Evolutionary conservation across 179 eudicot species (phyloP).

Genomic region (Patellifolia procumbens): DNA sequence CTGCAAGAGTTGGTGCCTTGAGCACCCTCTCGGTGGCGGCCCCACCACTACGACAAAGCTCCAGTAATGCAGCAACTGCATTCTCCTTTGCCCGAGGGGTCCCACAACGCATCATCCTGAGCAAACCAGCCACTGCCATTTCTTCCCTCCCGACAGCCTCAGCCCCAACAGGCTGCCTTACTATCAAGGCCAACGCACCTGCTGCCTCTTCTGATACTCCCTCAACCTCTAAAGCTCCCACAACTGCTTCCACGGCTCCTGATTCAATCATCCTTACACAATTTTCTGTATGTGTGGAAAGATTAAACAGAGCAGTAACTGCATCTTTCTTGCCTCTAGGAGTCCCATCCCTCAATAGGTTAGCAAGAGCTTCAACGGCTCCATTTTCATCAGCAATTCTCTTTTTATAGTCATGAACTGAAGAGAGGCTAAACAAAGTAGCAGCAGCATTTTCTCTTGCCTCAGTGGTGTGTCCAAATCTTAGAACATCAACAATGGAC

Average conservation of each 20-base stretch:
- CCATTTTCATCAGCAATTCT: constrained; percentile 62
- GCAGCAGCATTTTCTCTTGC: constrained; percentile 95
- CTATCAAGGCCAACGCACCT: constrained; percentile 74
- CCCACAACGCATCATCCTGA: constrained; percentile 72
- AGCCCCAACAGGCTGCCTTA: constrained; percentile 69
- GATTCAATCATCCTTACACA: constrained; percentile 56
- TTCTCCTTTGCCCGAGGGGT: constrained; percentile 83
- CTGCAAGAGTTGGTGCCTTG: constrained; percentile 61
- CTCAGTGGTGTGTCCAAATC: constrained; percentile 63
- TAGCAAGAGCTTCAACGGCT: constrained; percentile 66
- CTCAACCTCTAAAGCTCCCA: constrained; percentile 56
- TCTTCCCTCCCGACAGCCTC: constrained; percentile 73
- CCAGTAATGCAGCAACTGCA: constrained; percentile 86
- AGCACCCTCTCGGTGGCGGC: constrained; percentile 62
- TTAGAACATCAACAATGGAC: constrained; percentile 59
- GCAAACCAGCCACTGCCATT: constrained; percentile 54
- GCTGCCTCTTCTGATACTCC: constrained; percentile 86
- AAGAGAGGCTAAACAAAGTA: constrained; percentile 84
- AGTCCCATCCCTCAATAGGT: constrained; percentile 59
- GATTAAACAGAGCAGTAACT: constrained; percentile 72
- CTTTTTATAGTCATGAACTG: constrained; percentile 77
- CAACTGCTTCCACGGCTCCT: constrained; percentile 63
- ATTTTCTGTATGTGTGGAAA: constrained; percentile 66
- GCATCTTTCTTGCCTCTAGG: constrained; percentile 83
- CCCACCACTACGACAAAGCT: constrained; percentile 76